Percentiles rank a stretch among this genome's conserved stretches.
Conservation (phyloP, 75 land plant genomes). For the Picea sitchensis region DNA sequence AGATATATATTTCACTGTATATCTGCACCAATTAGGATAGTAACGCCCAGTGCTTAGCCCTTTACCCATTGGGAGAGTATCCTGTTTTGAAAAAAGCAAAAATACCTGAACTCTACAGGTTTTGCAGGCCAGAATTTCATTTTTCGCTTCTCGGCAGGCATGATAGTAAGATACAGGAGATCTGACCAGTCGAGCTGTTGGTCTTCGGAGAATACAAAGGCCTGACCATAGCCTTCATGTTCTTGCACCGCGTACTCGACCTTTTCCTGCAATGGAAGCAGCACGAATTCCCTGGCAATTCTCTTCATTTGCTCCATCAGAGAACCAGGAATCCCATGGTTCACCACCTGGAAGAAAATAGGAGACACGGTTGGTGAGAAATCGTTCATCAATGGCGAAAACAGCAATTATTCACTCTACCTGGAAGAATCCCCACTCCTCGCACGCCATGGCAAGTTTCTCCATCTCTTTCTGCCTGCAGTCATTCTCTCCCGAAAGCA, state of each 20-base stretch:
- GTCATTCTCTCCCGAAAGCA: not conserved
- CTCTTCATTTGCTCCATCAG: constrained; percentile 14
- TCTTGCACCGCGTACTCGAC: not conserved
- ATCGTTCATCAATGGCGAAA: not conserved
- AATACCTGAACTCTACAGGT: constrained; percentile 38
- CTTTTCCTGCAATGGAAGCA: constrained; percentile 21
- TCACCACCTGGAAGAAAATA: constrained; percentile 8
- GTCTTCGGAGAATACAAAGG: constrained; percentile 47
- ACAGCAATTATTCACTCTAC: not conserved
- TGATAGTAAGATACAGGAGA: constrained; percentile 23
- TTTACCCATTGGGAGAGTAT: too few species aligned
- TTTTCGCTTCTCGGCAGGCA: constrained; percentile 22
- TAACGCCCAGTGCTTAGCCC: too few species aligned
- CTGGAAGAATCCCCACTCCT: constrained; percentile 9
- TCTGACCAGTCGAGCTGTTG: constrained; percentile 73
- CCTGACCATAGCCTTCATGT: constrained; percentile 64
- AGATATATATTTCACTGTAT: too few species aligned
- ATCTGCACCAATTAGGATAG: too few species aligned
- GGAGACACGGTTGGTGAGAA: not conserved
- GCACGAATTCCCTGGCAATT: constrained; percentile 21
- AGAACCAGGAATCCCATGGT: constrained; percentile 21
- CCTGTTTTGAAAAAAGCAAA: too few species aligned
- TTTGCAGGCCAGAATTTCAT: constrained; percentile 34
- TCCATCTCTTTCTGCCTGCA: not conserved
- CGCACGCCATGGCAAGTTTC: not conserved